A percentile compares a stretch with the other conserved stretches of the same genome.
phyloP scores from a whole-genome alignment of 495 filamentous ascomycete species.

The Bombardia bombarda region DNA sequence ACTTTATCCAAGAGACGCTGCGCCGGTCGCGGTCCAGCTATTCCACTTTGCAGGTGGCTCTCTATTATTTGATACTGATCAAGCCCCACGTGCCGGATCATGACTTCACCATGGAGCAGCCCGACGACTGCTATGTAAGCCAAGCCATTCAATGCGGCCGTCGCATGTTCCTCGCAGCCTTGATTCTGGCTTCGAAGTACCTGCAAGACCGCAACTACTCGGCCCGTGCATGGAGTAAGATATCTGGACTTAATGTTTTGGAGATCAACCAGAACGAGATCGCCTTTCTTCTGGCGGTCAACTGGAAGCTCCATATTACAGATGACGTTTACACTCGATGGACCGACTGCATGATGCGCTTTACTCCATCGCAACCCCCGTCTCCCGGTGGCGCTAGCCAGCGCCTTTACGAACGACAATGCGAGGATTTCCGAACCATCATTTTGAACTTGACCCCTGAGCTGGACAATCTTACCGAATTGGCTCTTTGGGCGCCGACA shows the following conservation, averaged over 20 bases:
- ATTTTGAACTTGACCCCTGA: slow-evolving; percentile 75
- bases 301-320: slow-evolving; percentile 91
- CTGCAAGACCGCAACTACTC: slow-evolving; percentile 97
- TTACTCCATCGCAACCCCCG: slow-evolving; percentile 62
- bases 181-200: slow-evolving; percentile 95
- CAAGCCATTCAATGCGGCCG: slow-evolving; percentile 93
- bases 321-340: slow-evolving; percentile 83
- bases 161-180: slow-evolving; percentile 90
- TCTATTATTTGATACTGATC: slow-evolving; percentile 93
- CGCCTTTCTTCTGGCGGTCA: slow-evolving; percentile 79
- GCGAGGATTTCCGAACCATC: slow-evolving; percentile 63
- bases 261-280: slow-evolving; percentile 98
- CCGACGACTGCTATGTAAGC: slow-evolving; percentile 59
- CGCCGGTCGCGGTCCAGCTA: slow-evolving; percentile 92
- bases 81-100: slow-evolving; percentile 79
- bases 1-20: slow-evolving; percentile 95
- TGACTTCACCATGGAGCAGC: slow-evolving; percentile 81
- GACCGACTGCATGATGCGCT: slow-evolving; percentile 83
- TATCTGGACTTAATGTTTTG: slow-evolving; percentile 77
- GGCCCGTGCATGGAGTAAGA: slow-evolving; percentile 95
- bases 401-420: slow-evolving; percentile 34
- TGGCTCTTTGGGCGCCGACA: slow-evolving; percentile 26
- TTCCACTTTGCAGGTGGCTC: slow-evolving; percentile 90
- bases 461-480: slow-evolving; percentile 52
- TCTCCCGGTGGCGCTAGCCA: slow-evolving; percentile 43